Base-by-base conservation (phyloP, 306 rosid species). In the Phaseolus lunatus region DNA sequence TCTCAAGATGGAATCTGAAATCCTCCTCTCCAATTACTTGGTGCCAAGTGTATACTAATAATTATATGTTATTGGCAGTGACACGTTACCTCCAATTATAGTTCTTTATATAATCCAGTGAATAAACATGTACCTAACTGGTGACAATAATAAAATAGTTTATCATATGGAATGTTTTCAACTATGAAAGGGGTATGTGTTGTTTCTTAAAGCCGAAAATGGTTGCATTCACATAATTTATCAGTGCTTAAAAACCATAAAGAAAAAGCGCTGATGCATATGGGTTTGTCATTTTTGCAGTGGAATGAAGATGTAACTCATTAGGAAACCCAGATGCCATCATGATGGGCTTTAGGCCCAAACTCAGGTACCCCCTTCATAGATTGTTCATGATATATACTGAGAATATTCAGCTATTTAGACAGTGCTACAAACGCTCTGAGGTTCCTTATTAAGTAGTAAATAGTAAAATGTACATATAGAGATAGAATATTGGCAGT, bases 271-370 rank as follows among this genome's bases (percentile, higher is more conserved):
- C 5, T 66, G 10, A 33, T 72, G 10, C 70, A 50, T 15, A 18
- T 76, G 71, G 70, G 49, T 49, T 76, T 59, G 43, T 44, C 43
- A 15, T 7, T 29, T 59, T 20, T 59, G 65, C 67, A 67, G 78
- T 33, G 80, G 27, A 59, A 67, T 57, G 63, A 54, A 33, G 58
- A 27, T 66, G 77, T 56, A 67, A 27, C 64, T 67, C 54, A 20
- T 15, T 24, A 22, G 45, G 33, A 23, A 67, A 67, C 19, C 11
- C 67, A 72, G 43, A 45, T 63, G 67, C 57, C 49, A 15, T 66
- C 65, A 29, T 61, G 78, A 47, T 33, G 78, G 78, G 78, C 71
- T 70, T 79, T 62, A 26, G 79, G 76, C 70, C 80, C 78, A 72
- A 41, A 41, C 37, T 39, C 59, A 45, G 18, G 10, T 19, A 45